Evolutionary conservation across 2,329 filamentous ascomycete genomes (phyloP), one percentile per base, ranked within the genome.

Genomic region (Metarhizium humberi): DNA sequence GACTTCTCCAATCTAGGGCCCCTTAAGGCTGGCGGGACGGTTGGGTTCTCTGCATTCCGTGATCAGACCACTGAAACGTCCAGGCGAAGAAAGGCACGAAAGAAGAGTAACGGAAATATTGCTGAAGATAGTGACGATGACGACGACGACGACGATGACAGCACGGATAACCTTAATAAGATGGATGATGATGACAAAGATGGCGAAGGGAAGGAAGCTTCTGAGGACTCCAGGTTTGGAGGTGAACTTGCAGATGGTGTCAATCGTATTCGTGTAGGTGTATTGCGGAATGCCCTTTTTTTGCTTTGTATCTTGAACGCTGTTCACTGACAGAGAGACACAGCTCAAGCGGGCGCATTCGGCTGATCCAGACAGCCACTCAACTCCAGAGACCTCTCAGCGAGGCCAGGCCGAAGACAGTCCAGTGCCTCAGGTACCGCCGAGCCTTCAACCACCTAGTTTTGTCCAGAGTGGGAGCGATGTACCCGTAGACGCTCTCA

Each of bases 11-110:
- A 81, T 55, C 79, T 97, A 10, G 88, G 87, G 3, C 91, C 92
- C 0, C 77, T 97, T 25, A 95, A 95, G 69, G 80, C 88, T 3
- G 83, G 84, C n/a, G 91, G 92, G 30, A 92, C 90, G 0, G 89
- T 95, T 50, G 92, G 92, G 40, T 97, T 96, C 69, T 86, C 90
- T 3, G 83, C 88, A 14, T 96, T 96, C 75, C 84, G 92, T 54
- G 91, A 95, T 59, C 78, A 79, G 55, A 78, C 82, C 45, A 72
- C 78, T 16, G 78, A 82, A 54, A 73, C 76, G 1, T 69, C 76
- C 3, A 73, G 77, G 55, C 84, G 84, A 64, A 78, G 77, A 56
- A 72, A 85, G 67, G 70, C 76, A 2, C 75, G 77, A 57, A 86
- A 84, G 71, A 85, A 82, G 74, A 81, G 77, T 64, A 86, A 81